Conservation (phyloP, 2,329 filamentous ascomycete species). For the Phoma sp. region DNA sequence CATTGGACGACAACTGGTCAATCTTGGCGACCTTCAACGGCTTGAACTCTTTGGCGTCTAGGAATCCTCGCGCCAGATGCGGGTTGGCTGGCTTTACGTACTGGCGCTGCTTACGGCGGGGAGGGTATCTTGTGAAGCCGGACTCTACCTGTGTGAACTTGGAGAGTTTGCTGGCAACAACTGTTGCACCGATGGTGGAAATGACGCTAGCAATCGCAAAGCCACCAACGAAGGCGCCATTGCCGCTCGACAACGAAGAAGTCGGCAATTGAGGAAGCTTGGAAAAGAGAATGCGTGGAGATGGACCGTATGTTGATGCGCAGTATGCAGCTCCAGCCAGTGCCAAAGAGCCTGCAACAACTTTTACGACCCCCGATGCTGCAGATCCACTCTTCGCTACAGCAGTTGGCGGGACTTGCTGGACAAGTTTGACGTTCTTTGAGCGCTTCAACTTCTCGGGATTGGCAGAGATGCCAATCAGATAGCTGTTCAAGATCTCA, state of each 20-base stretch:
- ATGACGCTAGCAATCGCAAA: conserved; percentile 29
- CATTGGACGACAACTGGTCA: conserved; percentile 25
- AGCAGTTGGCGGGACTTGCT: conserved; percentile 33
- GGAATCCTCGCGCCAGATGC: conserved; percentile 50
- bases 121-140: conserved; percentile 35
- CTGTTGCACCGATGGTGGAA: conserved; percentile 23
- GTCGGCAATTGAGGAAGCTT: conserved; percentile 8
- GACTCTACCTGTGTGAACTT: conserved; percentile 51
- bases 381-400: conserved; percentile 4
- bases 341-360: conserved; percentile 16
- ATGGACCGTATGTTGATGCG: conserved; percentile 20
- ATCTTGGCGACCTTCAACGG: conserved; percentile 52
- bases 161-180: conserved; percentile 43
- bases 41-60: conserved; percentile 60
- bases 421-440: conserved; percentile 49
- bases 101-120: conserved; percentile 16
- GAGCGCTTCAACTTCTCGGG: conserved; percentile 24
- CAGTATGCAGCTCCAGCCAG: conserved; percentile 21
- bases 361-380: conserved; percentile 15
- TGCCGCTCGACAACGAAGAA: conserved; percentile 10
- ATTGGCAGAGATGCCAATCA: conserved; percentile 35
- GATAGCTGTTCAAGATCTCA: conserved; percentile 50
- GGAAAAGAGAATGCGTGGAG: conserved; percentile 15
- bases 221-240: conserved; percentile 20
- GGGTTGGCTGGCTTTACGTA: conserved; percentile 21